phyloP scores from a whole-genome alignment of 2,329 filamentous ascomycete species.

The Pyrenophora teres region DNA sequence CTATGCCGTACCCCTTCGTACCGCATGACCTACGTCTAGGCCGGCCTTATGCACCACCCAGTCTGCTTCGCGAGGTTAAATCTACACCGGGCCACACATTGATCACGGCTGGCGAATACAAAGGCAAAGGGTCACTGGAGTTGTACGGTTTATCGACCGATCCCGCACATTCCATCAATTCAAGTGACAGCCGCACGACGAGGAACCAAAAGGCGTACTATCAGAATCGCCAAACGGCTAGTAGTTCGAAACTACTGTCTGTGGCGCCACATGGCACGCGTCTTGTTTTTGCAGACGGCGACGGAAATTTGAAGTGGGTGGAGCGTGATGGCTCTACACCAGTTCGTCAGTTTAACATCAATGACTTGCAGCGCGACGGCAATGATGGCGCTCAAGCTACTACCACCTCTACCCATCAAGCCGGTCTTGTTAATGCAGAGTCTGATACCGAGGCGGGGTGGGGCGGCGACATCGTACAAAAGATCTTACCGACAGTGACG shows the following conservation, averaged over 20 bases:
- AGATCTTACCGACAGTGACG: constrained; percentile 66
- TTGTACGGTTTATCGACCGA: constrained; percentile 69
- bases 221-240: constrained; percentile 79
- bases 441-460: constrained; percentile 1
- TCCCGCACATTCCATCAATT: constrained; percentile 36
- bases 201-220: constrained; percentile 51
- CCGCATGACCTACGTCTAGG: constrained; percentile 65
- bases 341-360: constrained; percentile 63
- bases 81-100: constrained; percentile 65
- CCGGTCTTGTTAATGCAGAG: constrained; percentile 1
- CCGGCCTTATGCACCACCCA: constrained; percentile 58
- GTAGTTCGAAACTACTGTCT: constrained; percentile 78
- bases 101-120: constrained; percentile 86
- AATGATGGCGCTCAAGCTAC: too few species aligned
- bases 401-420: neutral
- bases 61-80: constrained; percentile 61
- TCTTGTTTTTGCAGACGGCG: constrained; percentile 81
- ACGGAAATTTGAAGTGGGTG: constrained; percentile 86
- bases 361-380: constrained; percentile 39
- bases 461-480: constrained; percentile 71
- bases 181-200: constrained; percentile 35
- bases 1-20: constrained; percentile 70
- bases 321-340: constrained; percentile 74
- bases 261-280: constrained; percentile 80
- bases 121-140: constrained; percentile 86